These are phyloP conservation scores for Bolboschoenus planiculmis DNA, from an alignment of 176 grass and related monocot genomes.

Conservation along the genomic window DNA sequence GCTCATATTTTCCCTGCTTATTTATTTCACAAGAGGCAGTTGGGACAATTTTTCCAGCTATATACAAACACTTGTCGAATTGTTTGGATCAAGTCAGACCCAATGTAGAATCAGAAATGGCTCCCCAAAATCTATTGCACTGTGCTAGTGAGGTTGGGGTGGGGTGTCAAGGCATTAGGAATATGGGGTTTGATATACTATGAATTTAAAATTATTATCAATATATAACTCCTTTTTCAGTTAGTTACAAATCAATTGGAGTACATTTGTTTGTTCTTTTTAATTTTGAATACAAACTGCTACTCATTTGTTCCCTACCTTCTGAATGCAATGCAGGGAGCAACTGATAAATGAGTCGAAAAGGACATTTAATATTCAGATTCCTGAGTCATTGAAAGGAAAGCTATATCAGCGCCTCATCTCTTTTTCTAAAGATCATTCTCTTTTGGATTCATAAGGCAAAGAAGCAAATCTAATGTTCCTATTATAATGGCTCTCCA, in stretches of 20 bases:
- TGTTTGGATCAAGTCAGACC: not conserved
- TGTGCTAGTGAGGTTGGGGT: not conserved
- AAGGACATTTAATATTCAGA: slow-evolving; percentile 44
- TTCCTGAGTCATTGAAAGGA: slow-evolving; percentile 50
- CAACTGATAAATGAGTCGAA: slow-evolving; percentile 49
- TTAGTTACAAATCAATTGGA: not conserved
- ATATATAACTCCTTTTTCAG: not conserved
- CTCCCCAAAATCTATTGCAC: not conserved
- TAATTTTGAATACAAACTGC: not conserved
- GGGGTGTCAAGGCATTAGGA: not conserved
- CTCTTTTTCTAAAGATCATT: slow-evolving; percentile 43
- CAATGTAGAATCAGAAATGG: not conserved
- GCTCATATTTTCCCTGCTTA: not conserved
- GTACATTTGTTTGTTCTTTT: slow-evolving; percentile 8
- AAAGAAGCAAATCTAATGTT: slow-evolving; percentile 11
- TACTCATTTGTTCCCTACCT: not conserved
- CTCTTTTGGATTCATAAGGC: slow-evolving; percentile 24
- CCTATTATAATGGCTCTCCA: slow-evolving; percentile 2
- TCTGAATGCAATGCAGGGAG: slow-evolving; percentile 43
- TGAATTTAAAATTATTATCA: not conserved
- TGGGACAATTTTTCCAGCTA: not conserved
- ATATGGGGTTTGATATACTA: not conserved
- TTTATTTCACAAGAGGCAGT: not conserved
- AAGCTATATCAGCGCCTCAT: slow-evolving; percentile 43
- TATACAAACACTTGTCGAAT: not conserved